Evolutionary conservation across 2,329 filamentous ascomycete species (phyloP).

Genomic region (Nemania abortiva): DNA sequence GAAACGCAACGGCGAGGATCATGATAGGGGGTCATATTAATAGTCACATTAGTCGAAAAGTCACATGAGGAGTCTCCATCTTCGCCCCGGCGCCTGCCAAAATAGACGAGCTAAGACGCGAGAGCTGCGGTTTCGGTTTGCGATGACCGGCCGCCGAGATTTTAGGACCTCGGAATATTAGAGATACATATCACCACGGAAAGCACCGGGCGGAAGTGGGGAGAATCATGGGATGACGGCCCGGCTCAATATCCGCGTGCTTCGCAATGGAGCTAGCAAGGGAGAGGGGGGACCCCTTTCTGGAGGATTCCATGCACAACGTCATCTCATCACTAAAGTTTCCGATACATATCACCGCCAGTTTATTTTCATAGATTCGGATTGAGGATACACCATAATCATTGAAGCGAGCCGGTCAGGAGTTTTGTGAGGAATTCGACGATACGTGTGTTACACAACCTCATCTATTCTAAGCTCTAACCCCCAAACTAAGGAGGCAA

Average conservation of each 20-base stretch:
- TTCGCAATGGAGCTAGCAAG: neutral
- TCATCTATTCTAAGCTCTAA: neutral
- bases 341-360: neutral
- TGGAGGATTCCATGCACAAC: neutral
- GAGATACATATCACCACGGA: constrained; percentile 5
- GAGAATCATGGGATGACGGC: neutral
- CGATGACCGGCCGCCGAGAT: constrained; percentile 26
- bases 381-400: neutral
- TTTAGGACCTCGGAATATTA: constrained; percentile 7
- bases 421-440: neutral
- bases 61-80: constrained; percentile 3
- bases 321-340: neutral
- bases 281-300: neutral
- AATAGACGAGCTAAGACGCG: neutral
- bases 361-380: neutral
- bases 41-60: constrained; percentile 4
- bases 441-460: neutral
- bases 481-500: neutral
- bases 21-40: constrained; percentile 4
- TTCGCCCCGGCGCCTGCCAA: constrained; percentile 6
- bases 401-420: neutral
- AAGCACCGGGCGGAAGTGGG: constrained; percentile 11
- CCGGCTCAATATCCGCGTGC: neutral
- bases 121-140: constrained; percentile 23
- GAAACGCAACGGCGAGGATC: constrained; percentile 44